Conservation (phyloP, 73 alveolate genomes). For the Halteria grandinella region DNA sequence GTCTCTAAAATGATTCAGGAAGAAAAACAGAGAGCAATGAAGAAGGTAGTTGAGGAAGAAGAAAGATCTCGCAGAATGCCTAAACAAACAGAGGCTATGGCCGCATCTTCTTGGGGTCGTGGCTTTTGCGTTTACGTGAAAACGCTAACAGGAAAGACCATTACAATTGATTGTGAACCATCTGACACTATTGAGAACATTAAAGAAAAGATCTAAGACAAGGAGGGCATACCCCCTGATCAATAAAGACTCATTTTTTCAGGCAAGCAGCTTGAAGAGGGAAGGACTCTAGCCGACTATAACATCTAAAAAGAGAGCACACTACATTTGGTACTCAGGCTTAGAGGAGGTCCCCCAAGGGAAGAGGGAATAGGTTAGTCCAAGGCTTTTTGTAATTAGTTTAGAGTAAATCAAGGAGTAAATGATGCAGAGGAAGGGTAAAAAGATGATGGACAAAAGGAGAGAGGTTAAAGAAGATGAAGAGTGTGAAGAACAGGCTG, state of each 20-base stretch:
- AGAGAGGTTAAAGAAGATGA: not conserved
- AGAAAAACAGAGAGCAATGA: not conserved
- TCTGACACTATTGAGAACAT: slow-evolving; percentile 1
- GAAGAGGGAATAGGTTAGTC: no score
- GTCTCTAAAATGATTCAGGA: not conserved
- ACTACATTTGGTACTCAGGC: not conserved
- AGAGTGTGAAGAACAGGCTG: no score
- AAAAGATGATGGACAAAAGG: not conserved
- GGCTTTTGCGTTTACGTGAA: not conserved
- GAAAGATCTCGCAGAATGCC: not conserved
- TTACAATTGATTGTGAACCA: not conserved
- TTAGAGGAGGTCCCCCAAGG: slow-evolving; percentile 29
- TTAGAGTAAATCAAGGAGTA: not conserved
- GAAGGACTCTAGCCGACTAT: not conserved
- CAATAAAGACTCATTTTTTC: slow-evolving; percentile 13
- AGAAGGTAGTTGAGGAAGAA: not conserved
- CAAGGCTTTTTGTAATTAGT: no score
- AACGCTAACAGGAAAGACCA: not conserved
- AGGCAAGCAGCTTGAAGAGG: slow-evolving; percentile 1
- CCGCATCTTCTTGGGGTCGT: no score
- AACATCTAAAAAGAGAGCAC: slow-evolving; percentile 5
- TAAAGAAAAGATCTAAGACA: not conserved
- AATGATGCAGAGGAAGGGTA: not conserved
- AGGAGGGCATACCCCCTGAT: slow-evolving; percentile 22
- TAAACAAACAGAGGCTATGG: not conserved